phyloP scores from a whole-genome alignment of 805 yeast genomes.

The Candida nonsorbophila region DNA sequence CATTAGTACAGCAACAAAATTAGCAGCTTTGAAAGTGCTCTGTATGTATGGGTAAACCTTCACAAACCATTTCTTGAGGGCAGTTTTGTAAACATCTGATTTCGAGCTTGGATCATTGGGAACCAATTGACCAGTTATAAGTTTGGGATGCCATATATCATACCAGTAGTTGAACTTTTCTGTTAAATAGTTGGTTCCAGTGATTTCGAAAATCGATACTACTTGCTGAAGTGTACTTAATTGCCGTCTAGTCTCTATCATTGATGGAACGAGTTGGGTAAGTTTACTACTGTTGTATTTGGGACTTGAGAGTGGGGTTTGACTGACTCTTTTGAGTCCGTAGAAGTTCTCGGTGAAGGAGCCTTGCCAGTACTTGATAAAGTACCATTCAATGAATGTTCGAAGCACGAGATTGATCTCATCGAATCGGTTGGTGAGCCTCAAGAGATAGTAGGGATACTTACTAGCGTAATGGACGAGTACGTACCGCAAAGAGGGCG shows the following conservation, averaged over 20 bases:
- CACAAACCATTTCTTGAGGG: slow-evolving; percentile 38
- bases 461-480: slow-evolving; percentile 75
- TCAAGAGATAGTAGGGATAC: slow-evolving; percentile 65
- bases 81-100: slow-evolving; percentile 22
- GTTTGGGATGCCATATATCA: slow-evolving; percentile 58
- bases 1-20: slow-evolving; percentile 54
- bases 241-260: slow-evolving; percentile 47
- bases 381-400: slow-evolving; percentile 65
- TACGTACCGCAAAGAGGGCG: slow-evolving; percentile 79
- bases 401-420: slow-evolving; percentile 62
- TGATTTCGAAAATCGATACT: slow-evolving; percentile 52
- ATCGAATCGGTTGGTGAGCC: slow-evolving; percentile 65
- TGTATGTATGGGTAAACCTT: slow-evolving; percentile 58
- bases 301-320: slow-evolving; percentile 24
- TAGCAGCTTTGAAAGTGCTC: slow-evolving; percentile 39
- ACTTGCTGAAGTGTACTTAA: slow-evolving; percentile 49
- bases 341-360: slow-evolving; percentile 90
- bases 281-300: slow-evolving; percentile 26
- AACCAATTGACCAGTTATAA: slow-evolving; percentile 43
- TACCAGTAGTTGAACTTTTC: slow-evolving; percentile 64
- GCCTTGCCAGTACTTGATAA: slow-evolving; percentile 69
- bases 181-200: slow-evolving; percentile 62
- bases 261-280: slow-evolving; percentile 32
- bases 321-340: slow-evolving; percentile 67
- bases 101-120: slow-evolving; percentile 12